A percentile compares a stretch with the other conserved stretches of the same genome.
Evolutionary conservation across 140 eudicot genomes (phyloP).

Genomic region (Ambrosia hybrid): DNA sequence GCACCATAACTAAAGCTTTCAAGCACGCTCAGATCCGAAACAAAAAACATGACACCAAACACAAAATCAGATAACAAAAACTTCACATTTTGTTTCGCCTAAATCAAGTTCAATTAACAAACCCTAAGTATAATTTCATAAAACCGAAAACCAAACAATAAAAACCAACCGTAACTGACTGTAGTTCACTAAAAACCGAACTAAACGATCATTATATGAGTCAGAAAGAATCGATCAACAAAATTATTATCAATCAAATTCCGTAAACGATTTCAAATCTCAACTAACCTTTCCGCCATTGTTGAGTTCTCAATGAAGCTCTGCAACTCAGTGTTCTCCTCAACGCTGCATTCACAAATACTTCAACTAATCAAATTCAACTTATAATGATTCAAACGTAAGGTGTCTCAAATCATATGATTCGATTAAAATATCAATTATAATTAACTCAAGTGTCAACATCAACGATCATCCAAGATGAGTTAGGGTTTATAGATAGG

Average conservation of each 20-base stretch:
- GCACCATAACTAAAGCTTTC: neutral
- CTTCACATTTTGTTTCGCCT: neutral
- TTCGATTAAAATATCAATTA: neutral
- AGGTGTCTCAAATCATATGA: neutral
- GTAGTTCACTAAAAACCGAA: no score
- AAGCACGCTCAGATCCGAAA: constrained; percentile 11
- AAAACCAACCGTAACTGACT: constrained; percentile 19
- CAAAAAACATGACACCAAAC: neutral
- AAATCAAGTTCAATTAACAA: neutral
- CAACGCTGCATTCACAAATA: constrained; percentile 35
- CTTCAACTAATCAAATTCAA: constrained; percentile 3
- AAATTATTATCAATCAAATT: constrained; percentile 1
- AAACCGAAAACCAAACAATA: neutral
- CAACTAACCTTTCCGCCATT: constrained; percentile 66
- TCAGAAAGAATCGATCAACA: constrained; percentile 21
- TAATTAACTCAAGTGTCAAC: no score
- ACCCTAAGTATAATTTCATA: neutral
- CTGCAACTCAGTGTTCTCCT: constrained; percentile 41
- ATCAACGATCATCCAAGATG: no score
- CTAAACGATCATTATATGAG: neutral
- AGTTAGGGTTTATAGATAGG: no score
- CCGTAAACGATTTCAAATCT: constrained; percentile 8
- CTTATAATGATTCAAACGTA: neutral
- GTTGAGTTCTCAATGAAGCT: constrained; percentile 57
- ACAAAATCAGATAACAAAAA: constrained; percentile 8